phyloP scores from a whole-genome alignment of 2,329 filamentous ascomycete genomes.

The Diaporthe aspalathi region DNA sequence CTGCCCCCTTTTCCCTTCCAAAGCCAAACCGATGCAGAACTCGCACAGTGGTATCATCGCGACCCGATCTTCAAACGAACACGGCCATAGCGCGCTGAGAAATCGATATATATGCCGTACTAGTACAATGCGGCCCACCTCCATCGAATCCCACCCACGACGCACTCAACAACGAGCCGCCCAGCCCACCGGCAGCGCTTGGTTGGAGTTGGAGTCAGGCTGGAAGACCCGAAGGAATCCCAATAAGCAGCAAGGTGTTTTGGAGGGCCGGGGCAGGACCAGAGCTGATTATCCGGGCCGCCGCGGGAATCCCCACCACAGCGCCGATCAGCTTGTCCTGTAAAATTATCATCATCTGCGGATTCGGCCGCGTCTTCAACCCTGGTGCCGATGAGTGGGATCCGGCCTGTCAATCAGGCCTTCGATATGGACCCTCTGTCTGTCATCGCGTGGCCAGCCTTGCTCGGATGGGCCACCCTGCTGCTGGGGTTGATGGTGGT shows the following conservation, averaged over 20 bases:
- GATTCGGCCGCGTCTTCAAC: constrained; percentile 17
- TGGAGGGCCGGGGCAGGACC: not conserved
- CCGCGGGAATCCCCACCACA: constrained; percentile 5
- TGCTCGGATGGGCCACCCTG: constrained; percentile 33
- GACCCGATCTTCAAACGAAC: constrained; percentile 38
- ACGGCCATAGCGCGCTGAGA: constrained; percentile 25
- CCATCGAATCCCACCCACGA: not conserved
- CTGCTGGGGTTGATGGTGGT: constrained; percentile 53
- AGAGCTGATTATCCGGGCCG: not conserved
- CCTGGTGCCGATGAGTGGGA: constrained; percentile 45
- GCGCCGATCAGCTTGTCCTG: not conserved
- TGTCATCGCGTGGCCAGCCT: constrained; percentile 59
- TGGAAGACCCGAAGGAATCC: not conserved
- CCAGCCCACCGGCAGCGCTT: constrained; percentile 1
- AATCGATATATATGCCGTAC: constrained; percentile 30
- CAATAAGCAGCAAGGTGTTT: not conserved
- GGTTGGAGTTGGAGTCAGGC: not conserved
- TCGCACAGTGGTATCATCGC: constrained; percentile 43
- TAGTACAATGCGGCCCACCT: constrained; percentile 34
- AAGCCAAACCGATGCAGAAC: constrained; percentile 32
- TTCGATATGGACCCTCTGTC: constrained; percentile 69
- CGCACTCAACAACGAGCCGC: not conserved
- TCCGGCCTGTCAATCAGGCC: constrained; percentile 71
- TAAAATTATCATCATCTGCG: not conserved
- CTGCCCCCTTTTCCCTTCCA: constrained; percentile 24